phyloP scores from a whole-genome alignment of 768 basidiomycete genomes.

The Suillus weaverae region DNA sequence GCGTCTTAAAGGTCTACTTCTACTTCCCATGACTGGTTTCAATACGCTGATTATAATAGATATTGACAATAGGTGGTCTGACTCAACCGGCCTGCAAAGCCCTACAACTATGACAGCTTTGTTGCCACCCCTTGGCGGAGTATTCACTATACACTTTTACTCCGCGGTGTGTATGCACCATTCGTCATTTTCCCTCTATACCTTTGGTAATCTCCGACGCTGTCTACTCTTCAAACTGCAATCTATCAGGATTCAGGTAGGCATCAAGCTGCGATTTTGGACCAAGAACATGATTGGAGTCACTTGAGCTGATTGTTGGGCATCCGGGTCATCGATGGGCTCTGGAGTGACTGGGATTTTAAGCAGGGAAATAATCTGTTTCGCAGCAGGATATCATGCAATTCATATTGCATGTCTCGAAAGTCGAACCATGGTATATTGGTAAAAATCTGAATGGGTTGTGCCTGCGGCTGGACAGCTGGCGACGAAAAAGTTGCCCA shows the following conservation, averaged over 20 bases:
- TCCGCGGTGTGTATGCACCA: neutral
- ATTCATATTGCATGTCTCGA: neutral
- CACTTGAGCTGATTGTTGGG: neutral
- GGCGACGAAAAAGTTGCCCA: neutral
- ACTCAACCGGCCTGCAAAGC: neutral
- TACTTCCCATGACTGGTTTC: neutral
- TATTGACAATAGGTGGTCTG: neutral
- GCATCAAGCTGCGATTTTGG: too few species aligned
- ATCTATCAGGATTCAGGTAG: neutral
- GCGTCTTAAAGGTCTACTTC: neutral
- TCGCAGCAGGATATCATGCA: neutral
- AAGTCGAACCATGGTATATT: neutral
- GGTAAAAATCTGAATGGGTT: neutral
- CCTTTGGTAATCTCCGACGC: neutral
- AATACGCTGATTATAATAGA: neutral
- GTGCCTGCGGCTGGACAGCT: neutral
- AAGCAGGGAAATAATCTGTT: neutral
- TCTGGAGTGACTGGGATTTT: neutral
- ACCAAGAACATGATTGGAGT: neutral
- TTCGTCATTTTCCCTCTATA: too few species aligned
- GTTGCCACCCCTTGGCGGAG: neutral
- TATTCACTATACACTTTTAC: neutral
- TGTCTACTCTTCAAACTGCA: neutral
- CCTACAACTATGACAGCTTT: neutral
- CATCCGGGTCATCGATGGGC: neutral